These are phyloP conservation scores for Marasmius fiardii DNA, from an alignment of 1,284 basidiomycete species.

Conservation along the genomic window DNA sequence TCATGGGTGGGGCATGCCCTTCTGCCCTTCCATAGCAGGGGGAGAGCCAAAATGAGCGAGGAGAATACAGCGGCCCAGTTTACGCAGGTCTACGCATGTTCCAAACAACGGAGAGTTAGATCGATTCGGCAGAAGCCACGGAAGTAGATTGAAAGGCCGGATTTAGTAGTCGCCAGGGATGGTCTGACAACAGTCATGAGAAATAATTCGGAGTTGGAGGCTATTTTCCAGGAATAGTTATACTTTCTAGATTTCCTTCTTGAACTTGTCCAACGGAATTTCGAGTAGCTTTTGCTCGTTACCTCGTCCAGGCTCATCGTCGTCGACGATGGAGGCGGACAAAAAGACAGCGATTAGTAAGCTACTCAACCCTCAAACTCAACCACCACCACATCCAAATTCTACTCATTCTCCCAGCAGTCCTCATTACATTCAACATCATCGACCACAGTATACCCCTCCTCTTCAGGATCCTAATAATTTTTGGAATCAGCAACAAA, in stretches of 20 bases:
- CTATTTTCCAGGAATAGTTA: background rate
- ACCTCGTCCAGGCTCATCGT: background rate
- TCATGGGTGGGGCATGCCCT: no score
- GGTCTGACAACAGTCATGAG: background rate
- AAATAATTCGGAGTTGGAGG: background rate
- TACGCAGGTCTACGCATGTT: no score
- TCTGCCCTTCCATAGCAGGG: no score
- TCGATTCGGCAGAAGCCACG: background rate
- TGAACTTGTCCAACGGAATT: background rate
- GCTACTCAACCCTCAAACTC: constrained; percentile 34
- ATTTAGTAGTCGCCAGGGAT: background rate
- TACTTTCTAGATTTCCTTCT: background rate
- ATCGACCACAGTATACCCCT: background rate
- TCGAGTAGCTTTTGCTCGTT: background rate
- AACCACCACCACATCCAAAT: constrained; percentile 20
- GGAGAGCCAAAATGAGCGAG: no score
- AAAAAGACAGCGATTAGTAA: constrained; percentile 40
- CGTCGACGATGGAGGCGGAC: constrained; percentile 8
- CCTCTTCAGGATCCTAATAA: background rate
- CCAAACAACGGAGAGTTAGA: background rate
- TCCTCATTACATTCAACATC: background rate
- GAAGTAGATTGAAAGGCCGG: background rate
- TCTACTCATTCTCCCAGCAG: constrained; percentile 16
- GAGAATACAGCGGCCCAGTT: no score
- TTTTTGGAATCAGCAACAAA: background rate